phyloP scores from a whole-genome alignment of 2,329 filamentous ascomycete genomes.

The Dactylonectria estremocensis region DNA sequence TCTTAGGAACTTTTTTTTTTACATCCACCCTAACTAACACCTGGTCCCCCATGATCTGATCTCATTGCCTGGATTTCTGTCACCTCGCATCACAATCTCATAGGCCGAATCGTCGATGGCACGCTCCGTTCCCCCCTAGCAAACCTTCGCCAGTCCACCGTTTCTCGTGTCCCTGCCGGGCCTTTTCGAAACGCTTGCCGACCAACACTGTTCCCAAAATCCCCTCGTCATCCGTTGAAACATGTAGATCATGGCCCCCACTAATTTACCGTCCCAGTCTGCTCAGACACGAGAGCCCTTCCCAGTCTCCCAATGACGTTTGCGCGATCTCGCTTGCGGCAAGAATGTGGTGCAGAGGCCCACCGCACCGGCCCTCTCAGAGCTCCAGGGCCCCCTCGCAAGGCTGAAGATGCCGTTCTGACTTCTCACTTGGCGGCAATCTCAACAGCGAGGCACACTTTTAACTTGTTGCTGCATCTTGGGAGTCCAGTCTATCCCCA shows the following conservation, averaged over 20 bases:
- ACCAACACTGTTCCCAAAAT: background rate
- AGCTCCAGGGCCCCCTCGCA: conserved; percentile 7
- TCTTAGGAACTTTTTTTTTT: too few relatives aligned
- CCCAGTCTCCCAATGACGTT: conserved; percentile 11
- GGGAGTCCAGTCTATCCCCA: background rate
- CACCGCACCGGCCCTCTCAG: background rate
- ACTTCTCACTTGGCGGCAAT: background rate
- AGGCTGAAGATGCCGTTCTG: conserved; percentile 11
- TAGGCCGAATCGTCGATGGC: too few relatives aligned
- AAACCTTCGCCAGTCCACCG: background rate
- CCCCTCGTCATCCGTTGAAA: conserved; percentile 19
- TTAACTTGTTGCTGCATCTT: background rate
- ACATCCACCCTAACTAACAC: too few relatives aligned
- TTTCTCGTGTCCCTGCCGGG: background rate
- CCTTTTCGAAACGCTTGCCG: background rate
- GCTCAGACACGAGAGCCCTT: too few relatives aligned
- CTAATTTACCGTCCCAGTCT: conserved; percentile 23
- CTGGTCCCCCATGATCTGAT: too few relatives aligned
- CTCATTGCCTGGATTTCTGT: too few relatives aligned
- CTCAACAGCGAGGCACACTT: background rate
- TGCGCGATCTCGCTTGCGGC: conserved; percentile 24
- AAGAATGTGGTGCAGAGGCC: conserved; percentile 10
- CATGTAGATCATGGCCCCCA: conserved; percentile 26
- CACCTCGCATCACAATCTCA: background rate
- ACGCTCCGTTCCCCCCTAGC: too few relatives aligned